phyloP scores from a whole-genome alignment of 257 asterid genomes.

The Ilex asprella region DNA sequence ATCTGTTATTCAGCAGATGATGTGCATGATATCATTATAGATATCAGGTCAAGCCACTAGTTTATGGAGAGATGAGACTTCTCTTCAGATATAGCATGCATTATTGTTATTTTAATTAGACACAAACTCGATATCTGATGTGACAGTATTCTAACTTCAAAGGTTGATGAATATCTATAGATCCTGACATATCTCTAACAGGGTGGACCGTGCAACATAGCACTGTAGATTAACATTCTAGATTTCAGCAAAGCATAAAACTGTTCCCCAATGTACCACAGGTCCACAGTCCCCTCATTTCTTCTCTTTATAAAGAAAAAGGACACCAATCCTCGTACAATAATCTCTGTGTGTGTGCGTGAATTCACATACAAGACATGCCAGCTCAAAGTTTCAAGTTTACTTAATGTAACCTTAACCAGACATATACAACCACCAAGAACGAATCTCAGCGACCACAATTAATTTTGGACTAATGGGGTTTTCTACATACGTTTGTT shows the following conservation, averaged over 20 bases:
- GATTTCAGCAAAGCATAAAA: constrained; percentile 49
- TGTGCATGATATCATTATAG: no score
- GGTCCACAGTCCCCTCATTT: constrained; percentile 23
- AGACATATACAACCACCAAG: constrained; percentile 18
- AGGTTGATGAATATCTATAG: no score
- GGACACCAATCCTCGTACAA: no score
- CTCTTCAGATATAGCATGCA: no score
- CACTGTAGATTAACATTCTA: constrained; percentile 38
- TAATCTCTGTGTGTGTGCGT: no score
- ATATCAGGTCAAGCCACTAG: no score
- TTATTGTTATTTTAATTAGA: no score
- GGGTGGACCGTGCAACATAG: not conserved
- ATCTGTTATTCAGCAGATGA: no score
- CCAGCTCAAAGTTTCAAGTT: constrained; percentile 33
- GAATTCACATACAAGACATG: constrained; percentile 1
- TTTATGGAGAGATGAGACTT: no score
- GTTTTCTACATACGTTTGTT: not conserved
- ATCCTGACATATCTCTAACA: no score
- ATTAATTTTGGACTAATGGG: not conserved
- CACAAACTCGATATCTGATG: no score
- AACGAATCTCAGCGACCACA: constrained; percentile 17
- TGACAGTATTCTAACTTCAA: no score
- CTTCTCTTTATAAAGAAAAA: not conserved
- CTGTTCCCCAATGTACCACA: constrained; percentile 30
- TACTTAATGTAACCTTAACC: constrained; percentile 24